These are phyloP conservation scores for Diaporthe sp. DNA, from an alignment of 2,329 filamentous ascomycete species.

Conservation along the genomic window DNA sequence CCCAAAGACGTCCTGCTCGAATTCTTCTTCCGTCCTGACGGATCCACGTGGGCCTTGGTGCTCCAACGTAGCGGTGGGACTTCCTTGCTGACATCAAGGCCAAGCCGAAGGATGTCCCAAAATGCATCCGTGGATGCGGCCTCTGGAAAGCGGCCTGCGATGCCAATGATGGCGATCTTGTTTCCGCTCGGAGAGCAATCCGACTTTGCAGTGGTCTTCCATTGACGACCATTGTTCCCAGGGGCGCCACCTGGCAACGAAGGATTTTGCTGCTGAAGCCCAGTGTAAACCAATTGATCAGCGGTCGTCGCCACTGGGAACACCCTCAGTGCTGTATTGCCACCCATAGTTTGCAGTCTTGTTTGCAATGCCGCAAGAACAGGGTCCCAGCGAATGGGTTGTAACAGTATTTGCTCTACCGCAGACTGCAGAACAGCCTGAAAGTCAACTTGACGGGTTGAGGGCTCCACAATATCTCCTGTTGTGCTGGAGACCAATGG, in stretches of 20 bases:
- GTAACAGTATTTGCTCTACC: neutral
- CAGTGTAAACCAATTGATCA: neutral
- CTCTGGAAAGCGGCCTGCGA: conserved; percentile 9
- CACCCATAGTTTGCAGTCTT: conserved; percentile 40
- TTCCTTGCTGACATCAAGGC: conserved; percentile 46
- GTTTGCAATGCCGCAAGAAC: neutral
- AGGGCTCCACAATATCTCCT: neutral
- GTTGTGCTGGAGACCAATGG: neutral
- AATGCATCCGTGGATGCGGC: neutral
- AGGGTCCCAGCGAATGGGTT: neutral
- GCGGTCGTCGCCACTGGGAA: neutral
- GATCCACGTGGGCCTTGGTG: conserved; percentile 44
- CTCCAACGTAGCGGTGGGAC: conserved; percentile 16
- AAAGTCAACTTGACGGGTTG: neutral
- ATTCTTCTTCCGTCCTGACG: conserved; percentile 40
- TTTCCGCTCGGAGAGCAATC: neutral
- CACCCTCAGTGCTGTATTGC: neutral
- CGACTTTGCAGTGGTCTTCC: no score
- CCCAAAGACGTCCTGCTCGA: conserved; percentile 75
- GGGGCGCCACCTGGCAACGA: neutral
- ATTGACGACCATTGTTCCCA: neutral
- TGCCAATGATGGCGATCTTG: conserved; percentile 13
- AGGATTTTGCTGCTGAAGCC: neutral
- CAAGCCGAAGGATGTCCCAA: conserved; percentile 37
- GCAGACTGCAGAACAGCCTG: neutral